Percentiles rank a stretch among this genome's conserved stretches.
These are phyloP conservation scores for Pleomassaria siparia DNA, from an alignment of 2,329 filamentous ascomycete genomes.

Conservation along the genomic window DNA sequence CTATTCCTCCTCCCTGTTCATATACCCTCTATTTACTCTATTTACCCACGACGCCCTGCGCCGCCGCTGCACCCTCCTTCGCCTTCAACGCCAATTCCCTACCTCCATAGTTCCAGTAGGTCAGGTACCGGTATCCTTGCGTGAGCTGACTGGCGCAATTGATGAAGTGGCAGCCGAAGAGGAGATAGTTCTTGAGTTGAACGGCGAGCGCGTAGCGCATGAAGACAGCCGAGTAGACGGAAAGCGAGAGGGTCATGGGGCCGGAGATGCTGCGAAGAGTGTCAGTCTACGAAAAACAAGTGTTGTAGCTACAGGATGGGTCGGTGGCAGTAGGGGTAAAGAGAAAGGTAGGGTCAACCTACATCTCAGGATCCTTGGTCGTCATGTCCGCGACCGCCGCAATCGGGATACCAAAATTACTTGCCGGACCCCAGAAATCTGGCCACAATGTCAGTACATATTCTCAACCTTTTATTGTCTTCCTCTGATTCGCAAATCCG, in stretches of 20 bases:
- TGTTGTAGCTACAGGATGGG: background rate
- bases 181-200: constrained; percentile 65
- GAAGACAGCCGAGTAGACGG: constrained; percentile 64
- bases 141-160: constrained; percentile 64
- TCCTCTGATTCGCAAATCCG: background rate
- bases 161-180: constrained; percentile 67
- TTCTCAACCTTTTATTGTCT: background rate
- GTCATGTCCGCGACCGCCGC: constrained; percentile 55
- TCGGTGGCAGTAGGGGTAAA: background rate
- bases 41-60: constrained; percentile 23
- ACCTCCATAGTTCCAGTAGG: constrained; percentile 59
- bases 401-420: constrained; percentile 57
- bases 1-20: background rate
- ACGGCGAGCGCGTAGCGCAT: constrained; percentile 69
- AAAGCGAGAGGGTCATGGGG: constrained; percentile 62
- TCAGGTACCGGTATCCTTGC: constrained; percentile 64
- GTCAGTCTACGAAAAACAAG: background rate
- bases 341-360: constrained; percentile 18
- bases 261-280: constrained; percentile 59
- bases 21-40: constrained; percentile 2
- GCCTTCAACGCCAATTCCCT: constrained; percentile 45
- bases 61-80: constrained; percentile 36
- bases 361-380: constrained; percentile 57
- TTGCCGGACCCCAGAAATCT: constrained; percentile 57
- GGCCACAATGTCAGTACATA: constrained; percentile 5